A percentile compares a stretch with the other conserved stretches of the same genome.
Evolutionary conservation across 1,284 basidiomycete species (phyloP).

Genomic region (Tilletia caries): DNA sequence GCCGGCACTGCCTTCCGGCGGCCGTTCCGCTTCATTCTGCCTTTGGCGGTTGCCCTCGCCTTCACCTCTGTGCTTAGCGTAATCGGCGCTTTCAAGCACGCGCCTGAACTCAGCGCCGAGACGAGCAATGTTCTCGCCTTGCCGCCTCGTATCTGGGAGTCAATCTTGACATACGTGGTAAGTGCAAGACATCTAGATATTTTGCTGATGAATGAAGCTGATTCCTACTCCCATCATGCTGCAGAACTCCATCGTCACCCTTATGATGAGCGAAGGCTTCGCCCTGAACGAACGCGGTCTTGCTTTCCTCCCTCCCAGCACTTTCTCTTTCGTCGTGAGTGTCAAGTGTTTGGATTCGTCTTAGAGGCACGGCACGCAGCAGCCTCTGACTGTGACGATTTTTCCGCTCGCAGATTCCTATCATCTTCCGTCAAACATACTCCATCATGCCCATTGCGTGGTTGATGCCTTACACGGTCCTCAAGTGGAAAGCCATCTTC

Average conservation of each 20-base stretch:
- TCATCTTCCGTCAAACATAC: constrained; percentile 13
- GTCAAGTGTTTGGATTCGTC: background rate
- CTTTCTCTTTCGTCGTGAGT: background rate
- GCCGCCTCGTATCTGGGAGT: constrained; percentile 22
- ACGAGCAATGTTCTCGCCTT: constrained; percentile 27
- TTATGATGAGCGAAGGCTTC: background rate
- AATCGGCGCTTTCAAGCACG: constrained; percentile 31
- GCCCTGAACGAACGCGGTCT: constrained; percentile 1
- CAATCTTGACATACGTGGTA: background rate
- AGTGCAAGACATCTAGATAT: background rate
- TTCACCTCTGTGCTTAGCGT: constrained; percentile 23
- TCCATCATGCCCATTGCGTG: constrained; percentile 11
- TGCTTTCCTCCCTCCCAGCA: background rate
- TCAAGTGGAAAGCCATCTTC: constrained; percentile 2
- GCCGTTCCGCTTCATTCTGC: constrained; percentile 32
- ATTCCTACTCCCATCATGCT: background rate
- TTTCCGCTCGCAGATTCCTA: constrained; percentile 8
- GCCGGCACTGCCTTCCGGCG: constrained; percentile 37
- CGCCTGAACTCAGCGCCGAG: constrained; percentile 15
- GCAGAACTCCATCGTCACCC: background rate
- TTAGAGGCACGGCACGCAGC: too few species aligned
- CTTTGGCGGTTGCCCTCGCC: constrained; percentile 31
- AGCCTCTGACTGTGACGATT: background rate
- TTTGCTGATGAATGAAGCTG: background rate
- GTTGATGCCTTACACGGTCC: constrained; percentile 1